Evolutionary conservation across 2,329 filamentous ascomycete species (phyloP).

Genomic region (Aspergillus hiratsukae): DNA sequence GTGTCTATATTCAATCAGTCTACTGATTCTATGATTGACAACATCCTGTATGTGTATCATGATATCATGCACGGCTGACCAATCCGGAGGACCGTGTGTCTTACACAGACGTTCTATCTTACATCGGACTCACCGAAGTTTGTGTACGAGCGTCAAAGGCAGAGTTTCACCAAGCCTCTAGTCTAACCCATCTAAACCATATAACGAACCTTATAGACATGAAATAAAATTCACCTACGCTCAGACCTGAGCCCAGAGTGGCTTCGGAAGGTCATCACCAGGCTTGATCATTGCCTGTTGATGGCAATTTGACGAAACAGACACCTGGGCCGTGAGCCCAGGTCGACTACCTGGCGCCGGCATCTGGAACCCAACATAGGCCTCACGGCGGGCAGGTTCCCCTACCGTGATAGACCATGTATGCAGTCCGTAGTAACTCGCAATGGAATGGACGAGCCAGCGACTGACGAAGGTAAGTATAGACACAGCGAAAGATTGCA

Average conservation of each 20-base stretch:
- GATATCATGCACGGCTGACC: neutral
- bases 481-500: conserved; percentile 5
- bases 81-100: neutral
- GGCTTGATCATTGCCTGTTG: conserved; percentile 26
- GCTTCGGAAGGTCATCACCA: conserved; percentile 34
- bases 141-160: neutral
- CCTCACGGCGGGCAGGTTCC: conserved; percentile 67
- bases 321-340: conserved; percentile 22
- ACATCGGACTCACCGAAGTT: neutral
- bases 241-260: conserved; percentile 36
- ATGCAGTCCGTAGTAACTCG: conserved; percentile 82
- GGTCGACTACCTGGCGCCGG: conserved; percentile 24
- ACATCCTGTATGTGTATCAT: neutral
- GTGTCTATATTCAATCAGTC: neutral
- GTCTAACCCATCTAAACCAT: neutral
- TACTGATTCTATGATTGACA: neutral
- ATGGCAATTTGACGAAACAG: conserved; percentile 19
- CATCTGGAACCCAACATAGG: conserved; percentile 68
- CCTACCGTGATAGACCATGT: conserved; percentile 75
- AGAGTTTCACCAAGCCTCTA: neutral
- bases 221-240: conserved; percentile 1
- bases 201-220: neutral
- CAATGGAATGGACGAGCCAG: conserved; percentile 90
- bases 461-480: conserved; percentile 51
- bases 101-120: neutral